Evolutionary conservation across 2,329 filamentous ascomycete species (phyloP), one percentile per base, ranked within the genome.

Genomic region (Fusarium phyllophilum): DNA sequence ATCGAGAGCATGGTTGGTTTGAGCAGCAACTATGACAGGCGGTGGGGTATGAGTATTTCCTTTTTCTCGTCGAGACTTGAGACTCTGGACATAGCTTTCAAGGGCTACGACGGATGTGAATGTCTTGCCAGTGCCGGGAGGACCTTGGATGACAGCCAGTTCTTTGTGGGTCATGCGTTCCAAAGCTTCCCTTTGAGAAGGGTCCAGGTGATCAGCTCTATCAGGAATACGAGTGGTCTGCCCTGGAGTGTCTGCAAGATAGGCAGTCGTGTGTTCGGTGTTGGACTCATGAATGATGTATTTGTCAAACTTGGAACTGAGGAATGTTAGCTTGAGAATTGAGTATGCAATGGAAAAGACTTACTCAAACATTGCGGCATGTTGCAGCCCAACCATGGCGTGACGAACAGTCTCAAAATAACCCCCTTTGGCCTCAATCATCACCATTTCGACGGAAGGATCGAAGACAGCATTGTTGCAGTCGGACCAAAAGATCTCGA

Each of bases 1-100:
- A 75, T 98, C 95, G 1, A 97, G 84, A 0, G 95, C 95, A 81
- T 97, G 94, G 67, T 98, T 98, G 0, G 95, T 98, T 77, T 97
- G 94, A 13, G 94, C 94, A 0, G 94, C 89, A 8, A 97, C 86
- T 26, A 97, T 86, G 36, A 98, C 91, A 0, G 93, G 93, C 4
- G 72, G 60, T 6, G 38, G 33, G 26, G 26, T 29, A 29, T 29
- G 6, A 29, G 45, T 39, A 11, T 63, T 3, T 10, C 62, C 34
- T 6, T 51, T 44, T 20, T 48, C 89, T 0, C 82, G 84, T 4
- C 79, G 76, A 5, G 80, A 79, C 77, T 89, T 86, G 60, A 95
- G 84, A 3, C 92, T 85, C 52, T 89, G 89, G 4, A 82, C 57
- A 6, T 77, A 71, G 36, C 79, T 81, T 20, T 80, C 73, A 15